A percentile compares a stretch with the other conserved stretches of the same genome.
Evolutionary conservation across 2,329 filamentous ascomycete genomes (phyloP).

Genomic region (Pseudogymnoascus sp.): DNA sequence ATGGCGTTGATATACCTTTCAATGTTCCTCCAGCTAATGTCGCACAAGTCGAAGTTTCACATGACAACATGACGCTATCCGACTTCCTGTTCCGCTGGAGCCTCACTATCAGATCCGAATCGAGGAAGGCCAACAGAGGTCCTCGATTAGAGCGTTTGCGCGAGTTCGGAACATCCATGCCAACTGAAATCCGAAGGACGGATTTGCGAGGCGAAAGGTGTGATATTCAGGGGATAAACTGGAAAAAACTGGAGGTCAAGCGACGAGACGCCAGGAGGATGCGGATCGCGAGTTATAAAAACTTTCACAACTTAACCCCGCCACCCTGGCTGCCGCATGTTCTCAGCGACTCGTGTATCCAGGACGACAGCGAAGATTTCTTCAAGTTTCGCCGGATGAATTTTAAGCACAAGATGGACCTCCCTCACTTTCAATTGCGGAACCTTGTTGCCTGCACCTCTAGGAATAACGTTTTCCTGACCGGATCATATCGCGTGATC

Average conservation of each 20-base stretch:
- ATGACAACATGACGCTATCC: slow-evolving; percentile 41
- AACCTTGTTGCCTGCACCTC: slow-evolving; percentile 53
- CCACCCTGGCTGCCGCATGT: background rate
- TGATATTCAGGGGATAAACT: slow-evolving; percentile 55
- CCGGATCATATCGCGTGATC: slow-evolving; percentile 42
- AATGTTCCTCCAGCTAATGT: slow-evolving; percentile 24
- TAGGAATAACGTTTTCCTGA: slow-evolving; percentile 50
- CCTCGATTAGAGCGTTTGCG: slow-evolving; percentile 18
- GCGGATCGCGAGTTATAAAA: slow-evolving; percentile 45
- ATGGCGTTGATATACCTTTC: background rate
- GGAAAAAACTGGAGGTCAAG: slow-evolving; percentile 45
- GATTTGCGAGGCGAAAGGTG: slow-evolving; percentile 49
- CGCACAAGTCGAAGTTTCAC: slow-evolving; percentile 25
- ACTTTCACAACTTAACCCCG: slow-evolving; percentile 45
- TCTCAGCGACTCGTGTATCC: slow-evolving; percentile 13
- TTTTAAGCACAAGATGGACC: slow-evolving; percentile 44
- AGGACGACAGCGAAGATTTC: slow-evolving; percentile 32
- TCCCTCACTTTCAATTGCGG: slow-evolving; percentile 61
- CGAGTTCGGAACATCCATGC: slow-evolving; percentile 17
- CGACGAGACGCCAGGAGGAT: slow-evolving; percentile 42
- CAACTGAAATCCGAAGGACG: slow-evolving; percentile 29
- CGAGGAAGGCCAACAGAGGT: slow-evolving; percentile 14
- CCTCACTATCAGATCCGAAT: slow-evolving; percentile 11
- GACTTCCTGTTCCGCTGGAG: slow-evolving; percentile 47
- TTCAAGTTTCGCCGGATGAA: slow-evolving; percentile 54